Base-by-base conservation (phyloP, 2,329 filamentous ascomycete species). In the Didymella glomerata region DNA sequence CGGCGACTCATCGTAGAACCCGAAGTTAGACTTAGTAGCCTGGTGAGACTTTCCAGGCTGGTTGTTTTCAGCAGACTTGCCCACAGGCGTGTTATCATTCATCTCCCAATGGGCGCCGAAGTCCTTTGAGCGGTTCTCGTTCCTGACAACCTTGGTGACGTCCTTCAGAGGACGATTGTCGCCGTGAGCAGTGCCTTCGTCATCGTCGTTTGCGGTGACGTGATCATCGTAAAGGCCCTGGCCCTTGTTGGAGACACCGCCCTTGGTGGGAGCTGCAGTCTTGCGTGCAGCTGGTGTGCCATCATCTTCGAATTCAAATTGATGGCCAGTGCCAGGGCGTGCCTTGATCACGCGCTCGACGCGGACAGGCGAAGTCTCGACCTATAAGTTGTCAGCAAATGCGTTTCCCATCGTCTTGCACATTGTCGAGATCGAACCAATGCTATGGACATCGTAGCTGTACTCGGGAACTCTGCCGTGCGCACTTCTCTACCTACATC, bases 261-360 rank as follows among this genome's bases (percentile, higher is more conserved):
- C 78, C 65, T 81, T 80, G 36, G 75, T 71, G 24, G 76, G 51
- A n/a, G 60, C 51, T 5, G 69, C 61, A 45, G 76, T 70, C 51
- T 69, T 68, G 54, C 84, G 81, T 8, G 80, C 83, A 16, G 82
- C 79, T 48, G 86, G 85, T 32, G 85, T 85, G 48, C 86, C 88
- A 55, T 93, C 88, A 73, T 98, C 93, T 53, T 86, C 82, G 69
- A 97, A 85, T 61, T 95, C 88, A 72, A 97, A 97, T 77, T 98
- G 92, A 1, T 88, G 80, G 72, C 93, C 88, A 18, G 90, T 89
- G 69, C 96, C 91, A 41, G 88, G 91, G 60, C 94, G 91, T 36
- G 90, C 84, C 74, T 90, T 90, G 68, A 84, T 80, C 36, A 86
- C 82, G 32, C 85, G 82, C 14, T 86, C 83, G 54, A 84, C 81